A percentile compares a stretch with the other conserved stretches of the same genome.
phyloP scores from a whole-genome alignment of 1,284 basidiomycete genomes.

The Athelia sp. region DNA sequence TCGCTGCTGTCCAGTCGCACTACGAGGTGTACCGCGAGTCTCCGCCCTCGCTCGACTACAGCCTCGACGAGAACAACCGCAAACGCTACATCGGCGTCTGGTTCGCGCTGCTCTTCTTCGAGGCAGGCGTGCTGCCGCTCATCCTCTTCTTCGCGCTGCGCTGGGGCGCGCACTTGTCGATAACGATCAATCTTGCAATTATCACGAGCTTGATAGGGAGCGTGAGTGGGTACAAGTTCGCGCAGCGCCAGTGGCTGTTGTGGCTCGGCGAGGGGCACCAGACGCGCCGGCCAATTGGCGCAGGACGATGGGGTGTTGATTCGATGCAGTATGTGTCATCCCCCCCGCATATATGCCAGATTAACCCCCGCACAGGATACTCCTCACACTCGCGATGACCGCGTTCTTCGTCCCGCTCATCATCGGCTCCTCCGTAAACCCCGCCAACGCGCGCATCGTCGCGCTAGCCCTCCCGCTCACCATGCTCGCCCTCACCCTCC shows the following conservation, averaged over 20 bases:
- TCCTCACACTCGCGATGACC: conserved; percentile 19
- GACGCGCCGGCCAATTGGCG: conserved; percentile 20
- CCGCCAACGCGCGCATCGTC: conserved; percentile 20
- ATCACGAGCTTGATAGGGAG: conserved; percentile 27
- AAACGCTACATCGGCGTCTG: conserved; percentile 17
- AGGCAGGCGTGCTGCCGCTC: conserved; percentile 26
- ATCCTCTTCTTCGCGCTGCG: conserved; percentile 27
- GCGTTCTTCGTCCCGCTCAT: conserved; percentile 27
- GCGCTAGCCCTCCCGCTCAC: conserved; percentile 26
- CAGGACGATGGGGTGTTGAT: conserved; percentile 25
- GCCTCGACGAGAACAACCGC: conserved; percentile 15
- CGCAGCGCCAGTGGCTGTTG: conserved; percentile 20
- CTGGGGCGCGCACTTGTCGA: conserved; percentile 25
- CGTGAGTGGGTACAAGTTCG: conserved; percentile 24
- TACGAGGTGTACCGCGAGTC: not conserved
- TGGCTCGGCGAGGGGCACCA: conserved; percentile 21
- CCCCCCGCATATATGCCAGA: not conserved
- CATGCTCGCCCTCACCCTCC: conserved; percentile 24
- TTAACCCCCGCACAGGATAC: conserved; percentile 14
- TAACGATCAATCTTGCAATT: conserved; percentile 28
- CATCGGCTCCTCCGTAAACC: conserved; percentile 24
- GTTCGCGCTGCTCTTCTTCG: conserved; percentile 21
- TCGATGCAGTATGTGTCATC: conserved; percentile 23
- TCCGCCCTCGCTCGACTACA: conserved; percentile 25
- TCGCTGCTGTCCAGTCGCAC: too few relatives aligned